phyloP scores from a whole-genome alignment of 1,284 basidiomycete species.

The Cutaneotrichosporon cyanovorans region DNA sequence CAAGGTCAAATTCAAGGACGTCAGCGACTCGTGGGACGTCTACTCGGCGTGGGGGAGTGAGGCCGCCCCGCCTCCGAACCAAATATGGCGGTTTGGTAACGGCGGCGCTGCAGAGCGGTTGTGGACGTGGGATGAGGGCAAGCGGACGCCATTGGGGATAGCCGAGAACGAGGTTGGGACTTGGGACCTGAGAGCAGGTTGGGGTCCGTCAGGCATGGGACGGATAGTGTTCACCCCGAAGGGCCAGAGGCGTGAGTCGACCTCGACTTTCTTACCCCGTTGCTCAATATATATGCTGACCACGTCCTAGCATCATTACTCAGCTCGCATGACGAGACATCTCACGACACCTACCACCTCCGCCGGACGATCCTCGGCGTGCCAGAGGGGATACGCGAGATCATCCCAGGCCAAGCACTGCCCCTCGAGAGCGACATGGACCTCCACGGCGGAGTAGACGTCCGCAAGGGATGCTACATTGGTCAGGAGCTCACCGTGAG shows the following conservation, averaged over 20 bases:
- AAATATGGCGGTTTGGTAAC: constrained; percentile 35
- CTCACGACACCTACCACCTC: constrained; percentile 53
- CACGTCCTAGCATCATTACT: constrained; percentile 21
- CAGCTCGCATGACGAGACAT: constrained; percentile 16
- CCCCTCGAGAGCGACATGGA: constrained; percentile 94
- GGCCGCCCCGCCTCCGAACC: background rate
- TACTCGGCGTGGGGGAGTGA: constrained; percentile 66
- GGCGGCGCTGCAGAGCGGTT: constrained; percentile 38
- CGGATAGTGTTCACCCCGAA: constrained; percentile 60
- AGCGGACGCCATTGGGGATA: constrained; percentile 17
- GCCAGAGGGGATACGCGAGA: constrained; percentile 76
- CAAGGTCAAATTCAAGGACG: constrained; percentile 75
- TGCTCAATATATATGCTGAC: background rate
- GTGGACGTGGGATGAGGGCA: constrained; percentile 29
- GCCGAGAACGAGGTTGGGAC: constrained; percentile 35
- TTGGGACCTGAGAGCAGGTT: constrained; percentile 60
- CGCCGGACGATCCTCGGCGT: constrained; percentile 78
- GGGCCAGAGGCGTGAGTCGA: constrained; percentile 60
- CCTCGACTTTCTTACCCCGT: background rate
- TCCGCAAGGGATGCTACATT: constrained; percentile 95
- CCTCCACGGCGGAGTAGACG: constrained; percentile 91
- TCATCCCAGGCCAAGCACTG: constrained; percentile 66
- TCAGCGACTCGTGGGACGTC: constrained; percentile 64
- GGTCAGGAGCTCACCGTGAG: constrained; percentile 96
- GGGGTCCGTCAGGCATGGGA: constrained; percentile 59